Evolutionary conservation across 352 stramenopile genomes (phyloP).

Genomic region (Phytophthora idaei): DNA sequence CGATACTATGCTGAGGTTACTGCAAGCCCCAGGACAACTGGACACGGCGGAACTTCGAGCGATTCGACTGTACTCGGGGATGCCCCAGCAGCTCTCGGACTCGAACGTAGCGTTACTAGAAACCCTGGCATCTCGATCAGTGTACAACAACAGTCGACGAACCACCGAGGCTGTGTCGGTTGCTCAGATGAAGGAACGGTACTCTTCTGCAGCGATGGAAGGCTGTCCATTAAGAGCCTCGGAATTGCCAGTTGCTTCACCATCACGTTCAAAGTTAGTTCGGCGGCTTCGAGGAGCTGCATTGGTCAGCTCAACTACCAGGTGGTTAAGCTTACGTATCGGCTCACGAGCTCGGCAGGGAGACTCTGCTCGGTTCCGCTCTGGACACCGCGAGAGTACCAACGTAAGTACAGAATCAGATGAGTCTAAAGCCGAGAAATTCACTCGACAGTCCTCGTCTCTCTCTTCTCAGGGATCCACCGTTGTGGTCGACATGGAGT

Average conservation of each 20-base stretch:
- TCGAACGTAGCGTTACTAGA: slow-evolving; percentile 20
- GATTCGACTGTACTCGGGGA: slow-evolving; percentile 35
- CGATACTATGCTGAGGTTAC: slow-evolving; percentile 17
- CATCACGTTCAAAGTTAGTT: slow-evolving; percentile 11
- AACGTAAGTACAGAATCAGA: slow-evolving; percentile 25
- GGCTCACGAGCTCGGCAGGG: background rate
- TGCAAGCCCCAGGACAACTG: slow-evolving; percentile 31
- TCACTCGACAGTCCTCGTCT: background rate
- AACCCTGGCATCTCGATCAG: slow-evolving; percentile 18
- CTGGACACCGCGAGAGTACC: background rate
- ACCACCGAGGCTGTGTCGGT: slow-evolving; percentile 8
- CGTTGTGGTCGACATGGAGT: background rate
- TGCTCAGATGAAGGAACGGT: slow-evolving; percentile 24
- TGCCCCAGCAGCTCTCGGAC: slow-evolving; percentile 23
- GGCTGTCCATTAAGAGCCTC: slow-evolving; percentile 1
- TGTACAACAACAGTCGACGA: slow-evolving; percentile 34
- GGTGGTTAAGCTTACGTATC: slow-evolving; percentile 13
- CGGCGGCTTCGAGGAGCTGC: slow-evolving; percentile 17
- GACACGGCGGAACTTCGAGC: slow-evolving; percentile 20
- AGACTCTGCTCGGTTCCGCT: background rate
- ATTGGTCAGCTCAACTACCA: slow-evolving; percentile 13
- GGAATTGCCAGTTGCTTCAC: slow-evolving; percentile 13
- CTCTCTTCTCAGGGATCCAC: slow-evolving; percentile 6
- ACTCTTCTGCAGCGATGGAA: slow-evolving; percentile 24
- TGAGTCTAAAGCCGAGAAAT: slow-evolving; percentile 18